Conservation (phyloP, 805 yeast genomes). For the Ogataea methanolica region DNA sequence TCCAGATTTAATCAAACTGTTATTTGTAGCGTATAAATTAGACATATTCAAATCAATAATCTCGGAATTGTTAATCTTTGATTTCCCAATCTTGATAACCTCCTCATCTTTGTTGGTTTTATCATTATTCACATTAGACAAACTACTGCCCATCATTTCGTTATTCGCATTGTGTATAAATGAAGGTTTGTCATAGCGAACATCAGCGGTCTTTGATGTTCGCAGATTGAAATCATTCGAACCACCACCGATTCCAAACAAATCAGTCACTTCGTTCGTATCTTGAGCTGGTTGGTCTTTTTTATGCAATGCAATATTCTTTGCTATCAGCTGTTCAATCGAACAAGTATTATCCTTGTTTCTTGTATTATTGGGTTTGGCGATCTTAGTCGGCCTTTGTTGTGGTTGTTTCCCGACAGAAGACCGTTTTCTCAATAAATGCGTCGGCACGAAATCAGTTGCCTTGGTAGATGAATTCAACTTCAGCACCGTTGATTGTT, state of each 20-base stretch:
- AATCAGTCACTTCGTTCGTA: neutral
- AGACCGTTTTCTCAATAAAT: conserved; percentile 1
- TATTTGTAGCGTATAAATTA: conserved; percentile 34
- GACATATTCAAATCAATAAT: conserved; percentile 33
- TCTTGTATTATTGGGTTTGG: neutral
- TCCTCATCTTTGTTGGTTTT: neutral
- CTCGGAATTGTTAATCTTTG: conserved; percentile 9
- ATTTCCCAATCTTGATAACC: neutral
- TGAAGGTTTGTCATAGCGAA: conserved; percentile 1
- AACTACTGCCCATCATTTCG: too few species aligned
- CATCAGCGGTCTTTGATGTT: conserved; percentile 1
- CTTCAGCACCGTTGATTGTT: conserved; percentile 2
- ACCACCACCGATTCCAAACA: neutral
- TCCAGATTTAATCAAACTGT: conserved; percentile 28
- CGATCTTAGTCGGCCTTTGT: neutral
- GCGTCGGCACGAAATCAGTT: conserved; percentile 19
- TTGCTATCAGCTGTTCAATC: conserved; percentile 1
- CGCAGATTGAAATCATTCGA: neutral
- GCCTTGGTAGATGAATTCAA: conserved; percentile 8
- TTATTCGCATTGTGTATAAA: too few species aligned
- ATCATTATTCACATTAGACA: neutral
- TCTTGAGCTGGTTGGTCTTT: conserved; percentile 2
- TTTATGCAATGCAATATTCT: conserved; percentile 1
- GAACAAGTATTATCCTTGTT: neutral
- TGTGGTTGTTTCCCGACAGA: neutral